Evolutionary conservation across 129 eudicot species (phyloP).

Genomic region (Flaveria linearis): DNA sequence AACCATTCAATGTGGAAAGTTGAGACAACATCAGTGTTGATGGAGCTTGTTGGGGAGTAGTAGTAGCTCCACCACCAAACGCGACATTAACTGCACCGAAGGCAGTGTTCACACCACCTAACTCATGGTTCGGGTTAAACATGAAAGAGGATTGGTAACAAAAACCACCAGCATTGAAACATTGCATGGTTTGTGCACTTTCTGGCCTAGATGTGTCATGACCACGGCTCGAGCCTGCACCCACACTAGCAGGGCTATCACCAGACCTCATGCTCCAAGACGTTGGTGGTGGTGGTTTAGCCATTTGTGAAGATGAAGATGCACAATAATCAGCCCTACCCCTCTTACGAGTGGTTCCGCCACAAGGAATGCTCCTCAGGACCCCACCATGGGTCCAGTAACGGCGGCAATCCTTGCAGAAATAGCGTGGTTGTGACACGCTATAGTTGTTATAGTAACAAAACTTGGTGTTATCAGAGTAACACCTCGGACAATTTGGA

Average conservation of each 20-base stretch:
- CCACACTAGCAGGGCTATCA: background rate
- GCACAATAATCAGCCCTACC: conserved; percentile 11
- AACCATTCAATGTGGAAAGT: background rate
- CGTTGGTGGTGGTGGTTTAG: conserved; percentile 8
- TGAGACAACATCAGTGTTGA: conserved; percentile 4
- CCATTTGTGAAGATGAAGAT: conserved; percentile 7
- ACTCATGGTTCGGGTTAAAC: conserved; percentile 15
- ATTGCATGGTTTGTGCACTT: conserved; percentile 7
- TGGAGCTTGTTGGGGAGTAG: conserved; percentile 17
- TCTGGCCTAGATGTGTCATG: conserved; percentile 16
- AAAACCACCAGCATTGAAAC: conserved; percentile 19
- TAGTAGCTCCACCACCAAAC: conserved; percentile 7
- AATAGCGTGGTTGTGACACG: conserved; percentile 29
- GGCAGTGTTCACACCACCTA: conserved; percentile 18
- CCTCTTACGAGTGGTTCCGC: conserved; percentile 24
- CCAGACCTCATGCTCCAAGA: background rate
- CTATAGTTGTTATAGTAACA: conserved; percentile 41
- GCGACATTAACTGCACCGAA: conserved; percentile 16
- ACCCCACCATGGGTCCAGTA: conserved; percentile 42
- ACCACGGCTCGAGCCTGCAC: conserved; percentile 13
- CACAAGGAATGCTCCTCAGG: conserved; percentile 28
- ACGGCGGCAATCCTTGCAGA: conserved; percentile 35
- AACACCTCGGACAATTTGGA: conserved; percentile 36
- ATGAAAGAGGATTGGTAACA: conserved; percentile 6
- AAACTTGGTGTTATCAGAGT: conserved; percentile 30